Evolutionary conservation across 106 monocot species (phyloP), one percentile per base, ranked within the genome.

Genomic region (Allium cepa): DNA sequence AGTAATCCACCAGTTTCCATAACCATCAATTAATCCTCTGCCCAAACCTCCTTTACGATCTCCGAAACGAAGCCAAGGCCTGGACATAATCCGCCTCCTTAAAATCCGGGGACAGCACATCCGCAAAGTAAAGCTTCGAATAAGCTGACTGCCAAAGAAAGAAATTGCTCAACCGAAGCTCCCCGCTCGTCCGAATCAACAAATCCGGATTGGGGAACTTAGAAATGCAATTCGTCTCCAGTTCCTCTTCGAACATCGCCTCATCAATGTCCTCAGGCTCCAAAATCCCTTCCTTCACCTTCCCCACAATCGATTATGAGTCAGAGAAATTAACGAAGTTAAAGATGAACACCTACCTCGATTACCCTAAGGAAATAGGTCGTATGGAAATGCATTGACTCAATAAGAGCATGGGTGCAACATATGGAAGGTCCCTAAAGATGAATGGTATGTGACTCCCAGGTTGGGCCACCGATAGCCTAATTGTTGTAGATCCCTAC

Each of bases 71-170:
- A n/a, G 27, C 57, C 15, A 90, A 67, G 26, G 90, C 90, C 59
- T 86, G 83, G 56, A 76, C 48, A 26, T 86, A 90, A 12, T 86
- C 86, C 7, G 75, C 65, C 74, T 90, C 86, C 49, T 82, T 83
- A 68, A 90, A 90, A 73, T 90, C 90, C 53, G 90, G 90, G 86
- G 86, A 90, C 17, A 69, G 68, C 18, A 72, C 58, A 13, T 77
- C 60, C 6, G 86, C 59, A 45, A 90, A 90, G 76, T 76, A 90
- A 55, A 90, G 83, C 78, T 90, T 86, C 2, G 86, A 62, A 67
- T 90, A 90, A 26, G 90, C 90, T 46, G 83, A 80, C 59, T 90
- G 79, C 90, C 90, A 90, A 49, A 90, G 69, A 26, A 90, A 77
- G 78, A 90, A 90, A 77, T 90, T 90, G 77, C 90, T 90, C 75